Evolutionary conservation across 148 eudicot species (phyloP), one percentile per base, ranked within the genome.

Genomic region (Pharnaceum exiguum): DNA sequence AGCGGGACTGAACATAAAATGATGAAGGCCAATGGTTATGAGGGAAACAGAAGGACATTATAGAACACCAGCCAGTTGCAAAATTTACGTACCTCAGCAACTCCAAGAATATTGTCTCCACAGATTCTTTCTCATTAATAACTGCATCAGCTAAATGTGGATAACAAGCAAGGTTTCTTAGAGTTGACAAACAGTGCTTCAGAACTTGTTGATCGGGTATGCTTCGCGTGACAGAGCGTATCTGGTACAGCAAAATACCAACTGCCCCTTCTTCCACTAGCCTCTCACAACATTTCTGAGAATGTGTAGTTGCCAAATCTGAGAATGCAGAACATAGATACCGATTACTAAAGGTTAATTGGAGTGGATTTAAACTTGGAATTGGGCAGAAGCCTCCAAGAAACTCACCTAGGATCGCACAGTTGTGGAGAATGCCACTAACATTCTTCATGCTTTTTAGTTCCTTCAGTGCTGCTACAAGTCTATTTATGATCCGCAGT

Each of bases 171-270:
- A 87, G 94, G 64, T 91, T 91, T 71, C 90, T 71, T 5, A 91
- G 82, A 46, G 89, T 87, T 37, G 95, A 91, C 13, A 91, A 68
- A 33, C 88, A 73, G 51, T 85, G 86, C 67, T 85, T 88, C 13
- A 91, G 72, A 58, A 91, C 82, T 72, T 91, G 88, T 55, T 87
- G 96, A 70, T 91, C 98, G 35, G 98, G 96, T 67, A 91, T 85
- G 68, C 98, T 91, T 70, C 90, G 74, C 70, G 96, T 91, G 59
- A 91, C 88, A 10, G 95, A 84, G 33, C 82, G 70, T 25, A 91
- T 85, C 45, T 85, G 72, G 70, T 72, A 72, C 45, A 91, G 70
- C 55, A 91, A 72, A 11, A 82, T 88, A 66, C 72, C 77, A 28
- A 91, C 65, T 11, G 96, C 98, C 9, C 95, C 96, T 26, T 81